phyloP scores from a whole-genome alignment of 768 basidiomycete species.

The Brasilioporus rufonigricans region DNA sequence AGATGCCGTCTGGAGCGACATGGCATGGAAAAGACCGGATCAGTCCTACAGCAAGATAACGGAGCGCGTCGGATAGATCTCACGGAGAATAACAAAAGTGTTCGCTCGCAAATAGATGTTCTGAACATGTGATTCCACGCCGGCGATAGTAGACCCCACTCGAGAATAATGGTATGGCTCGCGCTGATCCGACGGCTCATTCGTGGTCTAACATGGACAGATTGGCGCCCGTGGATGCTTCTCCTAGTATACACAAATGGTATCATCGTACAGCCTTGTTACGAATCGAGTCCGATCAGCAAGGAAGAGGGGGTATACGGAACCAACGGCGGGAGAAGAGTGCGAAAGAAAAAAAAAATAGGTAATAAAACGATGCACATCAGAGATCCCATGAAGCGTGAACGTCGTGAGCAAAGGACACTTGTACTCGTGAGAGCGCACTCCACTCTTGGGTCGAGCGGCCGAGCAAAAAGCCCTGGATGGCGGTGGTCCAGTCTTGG shows the following conservation, averaged over 20 bases:
- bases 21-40: too few relatives aligned
- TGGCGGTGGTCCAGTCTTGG: conserved; percentile 23
- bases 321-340: neutral
- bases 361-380: neutral
- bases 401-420: conserved; percentile 18
- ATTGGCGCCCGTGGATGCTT: neutral
- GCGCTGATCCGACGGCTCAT: neutral
- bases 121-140: neutral
- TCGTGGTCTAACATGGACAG: neutral
- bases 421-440: conserved; percentile 13
- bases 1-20: too few relatives aligned
- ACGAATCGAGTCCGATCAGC: neutral
- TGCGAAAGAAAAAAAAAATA: neutral
- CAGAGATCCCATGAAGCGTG: conserved; percentile 25
- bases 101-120: too few relatives aligned
- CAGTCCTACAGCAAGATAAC: too few relatives aligned
- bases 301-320: neutral
- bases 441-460: conserved; percentile 19
- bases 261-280: neutral
- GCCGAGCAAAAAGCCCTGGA: conserved; percentile 19
- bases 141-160: neutral
- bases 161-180: too few relatives aligned
- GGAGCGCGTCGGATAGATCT: too few relatives aligned
- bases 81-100: too few relatives aligned
- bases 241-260: neutral